Percentiles rank a stretch among this genome's conserved stretches.
Evolutionary conservation across 306 rosid species (phyloP).

Genomic region (Cercis canadensis): DNA sequence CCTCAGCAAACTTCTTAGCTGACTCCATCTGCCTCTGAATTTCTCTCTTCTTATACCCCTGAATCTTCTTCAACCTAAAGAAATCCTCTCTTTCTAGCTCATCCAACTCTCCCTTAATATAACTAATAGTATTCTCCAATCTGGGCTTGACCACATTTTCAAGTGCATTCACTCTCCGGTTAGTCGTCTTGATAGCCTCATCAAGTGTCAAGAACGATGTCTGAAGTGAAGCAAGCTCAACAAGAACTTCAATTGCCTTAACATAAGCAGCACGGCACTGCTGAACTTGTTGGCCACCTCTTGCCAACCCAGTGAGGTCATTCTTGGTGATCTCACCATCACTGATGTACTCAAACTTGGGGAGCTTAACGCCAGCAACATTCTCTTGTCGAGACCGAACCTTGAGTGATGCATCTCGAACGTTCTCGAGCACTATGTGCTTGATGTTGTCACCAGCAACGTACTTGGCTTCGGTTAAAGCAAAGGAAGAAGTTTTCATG

Average conservation of each 20-base stretch:
- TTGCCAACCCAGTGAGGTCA: conserved; percentile 91
- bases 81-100: conserved; percentile 96
- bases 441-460: conserved; percentile 95
- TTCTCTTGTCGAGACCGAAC: conserved; percentile 89
- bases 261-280: conserved; percentile 85
- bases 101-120: conserved; percentile 90
- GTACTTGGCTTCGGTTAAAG: conserved; percentile 87
- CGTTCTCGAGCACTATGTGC: conserved; percentile 88
- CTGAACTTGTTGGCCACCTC: conserved; percentile 96
- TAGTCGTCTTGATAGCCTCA: conserved; percentile 90
- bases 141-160: conserved; percentile 93
- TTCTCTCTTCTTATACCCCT: conserved; percentile 85
- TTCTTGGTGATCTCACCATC: conserved; percentile 74
- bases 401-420: conserved; percentile 72
- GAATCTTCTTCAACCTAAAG: conserved; percentile 95
- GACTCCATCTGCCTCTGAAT: conserved; percentile 66
- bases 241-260: conserved; percentile 91
- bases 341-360: conserved; percentile 75
- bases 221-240: conserved; percentile 95
- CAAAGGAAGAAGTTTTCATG: conserved; percentile 85
- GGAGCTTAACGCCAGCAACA: conserved; percentile 91
- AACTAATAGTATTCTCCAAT: conserved; percentile 82
- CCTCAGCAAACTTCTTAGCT: conserved; percentile 59
- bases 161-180: conserved; percentile 91
- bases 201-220: conserved; percentile 94